Percentiles rank a stretch among this genome's conserved stretches.
phyloP scores from a whole-genome alignment of 371 early-diverging fungal genomes.

The Mortierella sp. region DNA sequence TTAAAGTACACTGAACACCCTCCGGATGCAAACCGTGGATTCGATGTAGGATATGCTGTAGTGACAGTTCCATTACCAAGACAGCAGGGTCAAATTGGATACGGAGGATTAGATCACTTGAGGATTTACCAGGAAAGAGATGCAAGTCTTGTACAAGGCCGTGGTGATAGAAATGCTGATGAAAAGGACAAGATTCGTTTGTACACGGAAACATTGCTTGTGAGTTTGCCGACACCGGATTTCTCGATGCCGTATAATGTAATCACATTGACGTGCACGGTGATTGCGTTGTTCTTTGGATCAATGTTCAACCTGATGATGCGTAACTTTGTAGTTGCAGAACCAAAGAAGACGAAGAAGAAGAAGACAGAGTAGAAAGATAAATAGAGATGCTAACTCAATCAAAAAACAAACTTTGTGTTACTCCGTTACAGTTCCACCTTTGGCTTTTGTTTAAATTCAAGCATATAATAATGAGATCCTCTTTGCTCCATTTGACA shows the following conservation, averaged over 20 bases:
- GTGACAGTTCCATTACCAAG: conserved; percentile 44
- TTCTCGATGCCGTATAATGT: conserved; percentile 99
- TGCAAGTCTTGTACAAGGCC: conserved; percentile 22
- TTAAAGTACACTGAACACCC: conserved; percentile 95
- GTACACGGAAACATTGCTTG: conserved; percentile 87
- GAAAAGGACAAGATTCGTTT: conserved; percentile 62
- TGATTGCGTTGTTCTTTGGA: conserved; percentile 96
- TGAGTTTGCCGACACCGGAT: conserved; percentile 94
- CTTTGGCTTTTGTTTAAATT: too few species aligned
- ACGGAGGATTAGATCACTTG: conserved; percentile 42
- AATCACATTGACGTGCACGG: conserved; percentile 95
- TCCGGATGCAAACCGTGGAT: conserved; percentile 97
- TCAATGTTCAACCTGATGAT: conserved; percentile 87
- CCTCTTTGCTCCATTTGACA: too few species aligned
- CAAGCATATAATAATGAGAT: too few species aligned
- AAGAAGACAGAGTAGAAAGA: neutral
- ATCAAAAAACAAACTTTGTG: neutral
- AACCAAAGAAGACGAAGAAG: conserved; percentile 28
- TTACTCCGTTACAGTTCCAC: too few species aligned
- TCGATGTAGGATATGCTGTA: conserved; percentile 84
- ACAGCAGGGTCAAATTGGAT: conserved; percentile 41
- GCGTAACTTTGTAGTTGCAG: conserved; percentile 69
- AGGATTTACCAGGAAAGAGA: conserved; percentile 47
- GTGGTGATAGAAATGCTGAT: neutral
- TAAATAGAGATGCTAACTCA: neutral